phyloP scores from a whole-genome alignment of 2,329 filamentous ascomycete genomes.

The Pseudodiploospora longispora region DNA sequence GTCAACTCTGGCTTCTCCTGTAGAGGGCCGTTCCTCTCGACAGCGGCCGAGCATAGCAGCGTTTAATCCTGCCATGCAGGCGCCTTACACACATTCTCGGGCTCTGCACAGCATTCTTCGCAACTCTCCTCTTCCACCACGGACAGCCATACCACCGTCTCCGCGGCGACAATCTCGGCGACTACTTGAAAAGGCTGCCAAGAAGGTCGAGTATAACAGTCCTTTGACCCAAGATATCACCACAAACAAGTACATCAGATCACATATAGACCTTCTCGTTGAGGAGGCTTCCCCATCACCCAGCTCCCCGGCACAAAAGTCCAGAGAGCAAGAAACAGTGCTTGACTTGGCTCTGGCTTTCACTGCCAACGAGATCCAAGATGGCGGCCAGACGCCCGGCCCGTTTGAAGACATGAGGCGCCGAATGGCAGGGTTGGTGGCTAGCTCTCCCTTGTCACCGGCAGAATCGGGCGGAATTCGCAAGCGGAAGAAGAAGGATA shows the following conservation, averaged over 20 bases:
- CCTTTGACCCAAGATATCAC: conserved; percentile 57
- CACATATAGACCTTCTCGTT: conserved; percentile 54
- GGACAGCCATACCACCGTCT: conserved; percentile 43
- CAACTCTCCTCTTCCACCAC: conserved; percentile 55
- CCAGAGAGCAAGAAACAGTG: conserved; percentile 29
- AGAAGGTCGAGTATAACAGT: conserved; percentile 54
- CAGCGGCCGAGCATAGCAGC: conserved; percentile 3
- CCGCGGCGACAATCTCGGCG: conserved; percentile 46
- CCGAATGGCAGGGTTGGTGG: conserved; percentile 41
- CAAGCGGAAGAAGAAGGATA: conserved; percentile 39
- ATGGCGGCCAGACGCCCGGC: conserved; percentile 54
- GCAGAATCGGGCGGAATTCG: conserved; percentile 36
- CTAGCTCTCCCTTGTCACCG: conserved; percentile 34
- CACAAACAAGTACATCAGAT: conserved; percentile 53
- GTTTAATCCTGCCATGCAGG: conserved; percentile 15
- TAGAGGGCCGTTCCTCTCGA: conserved; percentile 11
- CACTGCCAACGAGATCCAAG: conserved; percentile 45
- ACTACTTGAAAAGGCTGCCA: conserved; percentile 44
- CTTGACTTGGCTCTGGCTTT: conserved; percentile 45
- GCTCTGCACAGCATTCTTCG: conserved; percentile 56
- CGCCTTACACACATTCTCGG: conserved; percentile 52
- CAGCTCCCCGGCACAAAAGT: conserved; percentile 27
- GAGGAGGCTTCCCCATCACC: conserved; percentile 44
- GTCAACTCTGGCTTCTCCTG: conserved; percentile 4
- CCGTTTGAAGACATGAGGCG: conserved; percentile 57